These are phyloP conservation scores for Spergularia marina DNA, from an alignment of 148 eudicot genomes.

Conservation along the genomic window DNA sequence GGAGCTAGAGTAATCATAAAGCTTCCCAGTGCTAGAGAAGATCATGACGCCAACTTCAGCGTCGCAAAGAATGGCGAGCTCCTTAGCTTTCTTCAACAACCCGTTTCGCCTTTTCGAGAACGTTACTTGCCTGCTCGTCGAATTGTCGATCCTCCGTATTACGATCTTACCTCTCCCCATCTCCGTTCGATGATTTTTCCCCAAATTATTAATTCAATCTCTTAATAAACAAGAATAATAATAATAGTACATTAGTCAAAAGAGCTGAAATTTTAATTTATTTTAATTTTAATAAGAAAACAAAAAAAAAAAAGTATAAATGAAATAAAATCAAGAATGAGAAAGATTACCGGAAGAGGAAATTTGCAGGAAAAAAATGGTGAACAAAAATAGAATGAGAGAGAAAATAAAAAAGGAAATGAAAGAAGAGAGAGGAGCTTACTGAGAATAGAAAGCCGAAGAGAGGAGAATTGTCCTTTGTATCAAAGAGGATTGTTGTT, in stretches of 20 bases:
- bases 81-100: conserved; percentile 58
- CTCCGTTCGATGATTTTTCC: too few species aligned
- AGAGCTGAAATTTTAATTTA: too few species aligned
- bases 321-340: background rate
- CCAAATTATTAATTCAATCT: background rate
- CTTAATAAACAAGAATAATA: background rate
- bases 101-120: conserved; percentile 60
- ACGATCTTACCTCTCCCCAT: conserved; percentile 71
- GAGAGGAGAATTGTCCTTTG: background rate
- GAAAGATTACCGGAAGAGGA: background rate
- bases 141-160: conserved; percentile 59
- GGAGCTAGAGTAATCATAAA: conserved; percentile 51
- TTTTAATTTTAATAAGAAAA: too few species aligned
- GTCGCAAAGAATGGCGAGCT: conserved; percentile 59
- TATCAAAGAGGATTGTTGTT: conserved; percentile 11
- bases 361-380: conserved; percentile 1
- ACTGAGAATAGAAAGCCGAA: conserved; percentile 30
- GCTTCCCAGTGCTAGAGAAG: conserved; percentile 57
- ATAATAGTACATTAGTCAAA: too few species aligned
- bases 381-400: conserved; percentile 20
- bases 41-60: conserved; percentile 62
- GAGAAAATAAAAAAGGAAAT: conserved; percentile 11
- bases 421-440: conserved; percentile 12
- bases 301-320: background rate
- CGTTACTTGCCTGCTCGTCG: conserved; percentile 62